A percentile compares a stretch with the other conserved stretches of the same genome.
These are phyloP conservation scores for Melampsora larici-populina DNA, from an alignment of 1,284 basidiomycete genomes.

Conservation along the genomic window DNA sequence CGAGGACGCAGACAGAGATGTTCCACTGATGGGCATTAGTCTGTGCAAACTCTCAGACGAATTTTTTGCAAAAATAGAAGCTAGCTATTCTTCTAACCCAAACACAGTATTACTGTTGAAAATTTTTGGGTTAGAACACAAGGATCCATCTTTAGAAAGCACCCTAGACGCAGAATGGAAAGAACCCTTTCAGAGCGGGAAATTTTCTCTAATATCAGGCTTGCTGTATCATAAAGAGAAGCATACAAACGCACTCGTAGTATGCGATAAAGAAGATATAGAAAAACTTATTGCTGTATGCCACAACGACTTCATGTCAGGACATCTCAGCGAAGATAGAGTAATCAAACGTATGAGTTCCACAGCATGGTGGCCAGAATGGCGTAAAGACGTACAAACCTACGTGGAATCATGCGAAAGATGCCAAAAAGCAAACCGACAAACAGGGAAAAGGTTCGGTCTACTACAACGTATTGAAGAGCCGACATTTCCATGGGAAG, in stretches of 20 bases:
- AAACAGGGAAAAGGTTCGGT: too few species aligned
- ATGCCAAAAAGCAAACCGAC: too few species aligned
- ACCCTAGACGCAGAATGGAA: neutral
- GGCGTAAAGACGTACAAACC: neutral
- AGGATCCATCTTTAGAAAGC: neutral
- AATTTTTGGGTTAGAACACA: neutral
- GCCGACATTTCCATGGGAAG: too few species aligned
- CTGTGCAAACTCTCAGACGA: neutral
- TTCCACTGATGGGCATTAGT: too few species aligned
- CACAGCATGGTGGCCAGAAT: conserved; percentile 21
- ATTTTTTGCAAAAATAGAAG: neutral
- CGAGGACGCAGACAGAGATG: neutral
- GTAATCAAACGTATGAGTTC: neutral
- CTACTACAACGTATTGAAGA: too few species aligned
- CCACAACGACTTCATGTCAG: neutral
- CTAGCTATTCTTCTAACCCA: neutral
- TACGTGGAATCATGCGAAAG: neutral
- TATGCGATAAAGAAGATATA: neutral
- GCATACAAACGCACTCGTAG: neutral
- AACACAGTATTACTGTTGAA: neutral
- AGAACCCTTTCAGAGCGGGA: neutral
- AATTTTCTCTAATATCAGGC: neutral
- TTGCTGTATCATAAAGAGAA: neutral
- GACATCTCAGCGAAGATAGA: neutral
- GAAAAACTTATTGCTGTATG: neutral